Evolutionary conservation across 2,329 filamentous ascomycete species (phyloP).

Genomic region (Fusarium nanum): DNA sequence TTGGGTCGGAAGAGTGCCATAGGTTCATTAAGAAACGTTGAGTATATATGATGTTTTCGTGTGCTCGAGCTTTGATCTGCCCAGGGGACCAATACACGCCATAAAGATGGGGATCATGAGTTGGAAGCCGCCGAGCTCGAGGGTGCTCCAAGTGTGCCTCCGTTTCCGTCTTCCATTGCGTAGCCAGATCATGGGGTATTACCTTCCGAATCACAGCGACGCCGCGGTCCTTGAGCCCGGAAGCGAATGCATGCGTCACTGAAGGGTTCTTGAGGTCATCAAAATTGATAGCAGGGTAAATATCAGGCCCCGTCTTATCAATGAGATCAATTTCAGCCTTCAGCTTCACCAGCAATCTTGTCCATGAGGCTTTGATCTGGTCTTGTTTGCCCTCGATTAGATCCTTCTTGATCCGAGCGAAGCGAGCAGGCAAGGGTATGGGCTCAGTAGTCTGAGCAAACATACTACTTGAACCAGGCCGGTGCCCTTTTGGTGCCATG

Average conservation of each 20-base stretch:
- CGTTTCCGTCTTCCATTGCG: constrained; percentile 63
- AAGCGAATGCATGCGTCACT: constrained; percentile 44
- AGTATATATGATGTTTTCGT: constrained; percentile 53
- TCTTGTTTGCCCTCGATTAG: constrained; percentile 55
- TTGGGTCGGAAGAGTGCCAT: constrained; percentile 51
- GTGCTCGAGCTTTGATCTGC: constrained; percentile 55
- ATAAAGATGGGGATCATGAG: constrained; percentile 50
- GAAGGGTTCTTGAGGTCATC: constrained; percentile 50
- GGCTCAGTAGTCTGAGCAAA: constrained; percentile 45
- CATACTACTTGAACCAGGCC: constrained; percentile 44
- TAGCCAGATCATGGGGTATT: constrained; percentile 44
- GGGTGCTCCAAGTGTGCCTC: constrained; percentile 66
- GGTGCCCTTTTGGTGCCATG: constrained; percentile 35
- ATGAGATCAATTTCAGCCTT: constrained; percentile 54
- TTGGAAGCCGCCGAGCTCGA: constrained; percentile 48
- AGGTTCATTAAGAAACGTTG: constrained; percentile 62
- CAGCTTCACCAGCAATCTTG: constrained; percentile 53
- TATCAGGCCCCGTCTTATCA: constrained; percentile 43
- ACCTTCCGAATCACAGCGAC: constrained; percentile 51
- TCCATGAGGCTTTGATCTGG: constrained; percentile 54
- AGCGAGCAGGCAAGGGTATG: constrained; percentile 54
- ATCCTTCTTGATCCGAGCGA: constrained; percentile 55
- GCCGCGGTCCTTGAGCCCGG: constrained; percentile 47
- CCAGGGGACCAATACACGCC: constrained; percentile 57
- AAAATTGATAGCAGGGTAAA: constrained; percentile 58